Evolutionary conservation across 306 rosid genomes (phyloP), one percentile per base, ranked within the genome.

Genomic region (Alnus glutinosa): DNA sequence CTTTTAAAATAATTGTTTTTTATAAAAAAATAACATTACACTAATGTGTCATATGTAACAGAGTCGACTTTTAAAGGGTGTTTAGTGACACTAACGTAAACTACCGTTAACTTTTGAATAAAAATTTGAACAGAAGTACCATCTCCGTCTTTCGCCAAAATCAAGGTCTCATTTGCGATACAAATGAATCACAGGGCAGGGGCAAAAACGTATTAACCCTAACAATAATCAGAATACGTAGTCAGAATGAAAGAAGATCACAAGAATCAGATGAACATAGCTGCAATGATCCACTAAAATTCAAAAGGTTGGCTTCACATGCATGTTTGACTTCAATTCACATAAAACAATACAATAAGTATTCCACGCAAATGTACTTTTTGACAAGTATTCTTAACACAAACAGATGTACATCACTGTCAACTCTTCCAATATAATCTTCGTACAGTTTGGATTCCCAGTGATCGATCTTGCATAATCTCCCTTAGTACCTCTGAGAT

Each of bases 401-500:
- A 87, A 61, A 74, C 42, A n/a, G 50, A 48, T 67, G 2, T 47
- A 68, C 71, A 68, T 67, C 72, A 34, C 70, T 64, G 44, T 74
- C 32, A 59, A 67, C 32, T 73, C 61, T 28, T 62, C 51, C 39
- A 59, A 28, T 48, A 19, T 62, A 63, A 67, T 51, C 19, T 73
- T 78, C 68, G 66, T 58, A 72, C 78, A 80, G 57, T 12, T 57
- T 54, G 16, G 39, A 54, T 73, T 34, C 42, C 6, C 18, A 23
- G 75, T 15, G 69, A 55, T 68, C 48, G 69, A 55, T 68, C 48
- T 55, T 57, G 59, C 55, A 48, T 39, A 70, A 6, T 30, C 78
- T 61, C 55, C 59, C 5, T 23, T 39, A 55, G 75, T 78, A 58
- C 44, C 70, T 73, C 73, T 23, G 34, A 50, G 23, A 47, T 73